Evolutionary conservation across 108 stramenopile species (phyloP), one percentile per base, ranked within the genome.

Genomic region (Cyclotella atomus): DNA sequence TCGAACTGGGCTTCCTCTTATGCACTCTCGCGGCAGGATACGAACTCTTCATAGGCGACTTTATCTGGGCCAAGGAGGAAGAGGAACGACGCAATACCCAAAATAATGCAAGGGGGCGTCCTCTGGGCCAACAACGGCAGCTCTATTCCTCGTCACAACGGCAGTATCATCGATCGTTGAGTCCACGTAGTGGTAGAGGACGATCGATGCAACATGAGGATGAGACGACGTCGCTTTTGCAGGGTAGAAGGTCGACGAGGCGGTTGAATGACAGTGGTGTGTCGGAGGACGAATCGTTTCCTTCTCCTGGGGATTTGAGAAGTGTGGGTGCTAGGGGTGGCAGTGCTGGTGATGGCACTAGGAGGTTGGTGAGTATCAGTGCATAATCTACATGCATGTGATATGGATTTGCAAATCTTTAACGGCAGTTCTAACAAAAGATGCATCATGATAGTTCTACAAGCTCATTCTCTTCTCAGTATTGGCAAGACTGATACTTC

Each of bases 301-400:
- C 67, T 4, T 63, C 64, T 45, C 75, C 75, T 16, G 70, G 65
- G 19, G 70, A 76, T 56, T 32, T 59, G 20, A 77, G 76, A 65
- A 65, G 62, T 45, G 64, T 65, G 20, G 57, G 50, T 30, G 52
- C 30, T 59, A 73, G 71, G 38, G 79, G 79, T 34, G 79, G 79
- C 20, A 80, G 79, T 69, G 47, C 71, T 29, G 79, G 79, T 36
- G 79, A 80, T 54, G 63, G 68, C 67, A 80, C 72, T 17, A 73
- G 79, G 33, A 63, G 79, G 28, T 62, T 68, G 72, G 79, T 80
- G 60, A 53, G 78, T 62, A 21, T 23, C 30, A 38, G 2, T 6
- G 9, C 33, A 12, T 15, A 41, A 15, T 2, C 24, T 21, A 24
- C 28, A 61, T 30, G n/a, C 7, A 33, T 8, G 25, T 27, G 46